Evolutionary conservation across 805 yeast genomes (phyloP), one percentile per base, ranked within the genome.

Genomic region (Barnettozyma californica): DNA sequence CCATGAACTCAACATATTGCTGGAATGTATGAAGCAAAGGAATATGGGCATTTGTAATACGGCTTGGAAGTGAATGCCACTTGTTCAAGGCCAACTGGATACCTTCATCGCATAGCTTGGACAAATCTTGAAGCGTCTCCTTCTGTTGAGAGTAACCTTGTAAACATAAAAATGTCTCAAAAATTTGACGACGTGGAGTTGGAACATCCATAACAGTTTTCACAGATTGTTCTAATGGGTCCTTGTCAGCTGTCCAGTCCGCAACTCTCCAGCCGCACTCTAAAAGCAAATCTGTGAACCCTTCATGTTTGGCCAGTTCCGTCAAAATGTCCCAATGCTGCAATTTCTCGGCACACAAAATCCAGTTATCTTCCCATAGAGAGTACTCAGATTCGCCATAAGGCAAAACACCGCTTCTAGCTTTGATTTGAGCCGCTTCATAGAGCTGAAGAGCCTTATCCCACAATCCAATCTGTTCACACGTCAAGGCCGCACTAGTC

Each of bases 181-280:
- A 92, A 49, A 89, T 84, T 67, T 94, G 97, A 53, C 99, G 78
- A 56, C 99, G 77, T 1, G 99, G 98, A 0, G 99, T 95, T 4
- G 99, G 98, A 23, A 91, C 97, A 67, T 94, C 99, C 96, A 94
- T 90, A 5, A 94, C 96, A 39, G 95, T 87, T 66, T 90, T 88
- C 23, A 94, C 95, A 1, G 96, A 85, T 60, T 88, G 96, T 61
- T 91, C 97, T 35, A 94, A 71, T 0, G 98, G 94, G 55, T 92
- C 98, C 54, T 91, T 78, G 60, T 95, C 99, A 9, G 95, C 83
- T 51, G 84, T 84, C 99, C 99, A 94, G 61, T 94, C 98, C 8
- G 99, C 97, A 36, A 94, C 95, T 61, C 99, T 77, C 99, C 99
- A 94, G 35, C 98, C 99, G 75, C 99, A 95, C 65, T 94, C 99